phyloP scores from a whole-genome alignment of 2,329 filamentous ascomycete genomes.

The Fusarium sp. region DNA sequence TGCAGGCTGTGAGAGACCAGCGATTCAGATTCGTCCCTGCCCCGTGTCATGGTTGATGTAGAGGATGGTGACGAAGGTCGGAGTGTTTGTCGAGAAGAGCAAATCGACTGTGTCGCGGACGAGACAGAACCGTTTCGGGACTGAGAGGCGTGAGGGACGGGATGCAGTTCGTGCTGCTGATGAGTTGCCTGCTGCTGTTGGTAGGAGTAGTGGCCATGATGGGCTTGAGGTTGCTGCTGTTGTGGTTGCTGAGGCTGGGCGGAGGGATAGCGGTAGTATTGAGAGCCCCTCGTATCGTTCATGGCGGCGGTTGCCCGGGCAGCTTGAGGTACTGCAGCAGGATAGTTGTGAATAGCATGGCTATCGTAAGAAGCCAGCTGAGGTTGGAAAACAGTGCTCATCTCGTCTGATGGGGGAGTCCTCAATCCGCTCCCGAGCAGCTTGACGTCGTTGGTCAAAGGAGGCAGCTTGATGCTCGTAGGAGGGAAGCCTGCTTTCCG shows the following conservation, averaged over 20 bases:
- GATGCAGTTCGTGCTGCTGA: conserved; percentile 19
- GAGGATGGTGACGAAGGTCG: conserved; percentile 54
- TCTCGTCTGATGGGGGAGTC: conserved; percentile 64
- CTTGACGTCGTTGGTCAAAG: conserved; percentile 31
- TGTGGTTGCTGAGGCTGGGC: conserved; percentile 38
- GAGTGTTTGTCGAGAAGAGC: conserved; percentile 47
- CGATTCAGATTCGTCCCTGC: conserved; percentile 54
- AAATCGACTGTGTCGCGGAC: conserved; percentile 23
- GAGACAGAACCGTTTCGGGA: conserved; percentile 32
- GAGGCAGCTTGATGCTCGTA: conserved; percentile 28
- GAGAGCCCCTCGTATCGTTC: conserved; percentile 49
- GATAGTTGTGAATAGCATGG: conserved; percentile 57
- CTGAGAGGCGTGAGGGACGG: conserved; percentile 26
- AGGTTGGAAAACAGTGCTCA: conserved; percentile 65
- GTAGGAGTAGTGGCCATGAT: conserved; percentile 22
- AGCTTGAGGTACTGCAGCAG: conserved; percentile 49
- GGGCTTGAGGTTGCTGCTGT: conserved; percentile 18
- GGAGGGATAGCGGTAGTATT: conserved; percentile 47
- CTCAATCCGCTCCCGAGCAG: conserved; percentile 55
- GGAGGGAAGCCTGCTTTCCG: conserved; percentile 33
- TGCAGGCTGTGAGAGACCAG: conserved; percentile 72
- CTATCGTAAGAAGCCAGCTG: conserved; percentile 60
- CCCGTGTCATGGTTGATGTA: conserved; percentile 42
- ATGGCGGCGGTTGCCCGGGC: conserved; percentile 47
- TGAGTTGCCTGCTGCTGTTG: conserved; percentile 27